phyloP scores from a whole-genome alignment of 2,329 filamentous ascomycete species.

The Aureobasidium sp. region DNA sequence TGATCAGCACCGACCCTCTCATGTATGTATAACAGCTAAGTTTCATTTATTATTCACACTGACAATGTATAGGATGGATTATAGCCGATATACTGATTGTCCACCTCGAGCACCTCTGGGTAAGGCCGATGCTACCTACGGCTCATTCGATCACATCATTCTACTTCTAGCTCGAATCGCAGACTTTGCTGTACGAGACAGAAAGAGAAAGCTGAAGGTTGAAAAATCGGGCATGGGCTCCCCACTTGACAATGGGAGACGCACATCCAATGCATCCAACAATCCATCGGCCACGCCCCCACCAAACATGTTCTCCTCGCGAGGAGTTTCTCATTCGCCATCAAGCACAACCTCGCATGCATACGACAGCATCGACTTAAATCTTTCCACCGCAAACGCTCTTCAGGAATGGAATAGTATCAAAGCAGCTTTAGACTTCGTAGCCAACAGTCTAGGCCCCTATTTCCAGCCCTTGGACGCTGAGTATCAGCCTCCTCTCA shows the following conservation, averaged over 20 bases:
- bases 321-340: not conserved
- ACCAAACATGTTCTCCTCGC: constrained; percentile 18
- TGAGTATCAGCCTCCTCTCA: constrained; percentile 53
- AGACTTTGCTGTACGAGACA: constrained; percentile 69
- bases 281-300: constrained; percentile 8
- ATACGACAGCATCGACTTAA: constrained; percentile 49
- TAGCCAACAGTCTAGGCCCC: constrained; percentile 58
- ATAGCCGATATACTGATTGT: constrained; percentile 74
- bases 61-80: constrained; percentile 57
- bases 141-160: constrained; percentile 80
- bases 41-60: constrained; percentile 17
- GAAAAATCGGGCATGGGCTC: constrained; percentile 49
- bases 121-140: constrained; percentile 69
- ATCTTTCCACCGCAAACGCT: constrained; percentile 59
- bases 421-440: constrained; percentile 57
- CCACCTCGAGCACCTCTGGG: constrained; percentile 76
- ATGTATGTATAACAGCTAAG: constrained; percentile 54
- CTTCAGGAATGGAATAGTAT: constrained; percentile 73
- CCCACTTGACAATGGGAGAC: not conserved
- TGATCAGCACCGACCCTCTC: constrained; percentile 74
- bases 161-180: constrained; percentile 72
- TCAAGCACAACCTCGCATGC: constrained; percentile 16
- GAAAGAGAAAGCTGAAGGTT: constrained; percentile 65
- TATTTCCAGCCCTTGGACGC: constrained; percentile 68
- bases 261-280: not conserved